Conservation (phyloP, 2,329 filamentous ascomycete species). For the Sphaerulina vaccinii region DNA sequence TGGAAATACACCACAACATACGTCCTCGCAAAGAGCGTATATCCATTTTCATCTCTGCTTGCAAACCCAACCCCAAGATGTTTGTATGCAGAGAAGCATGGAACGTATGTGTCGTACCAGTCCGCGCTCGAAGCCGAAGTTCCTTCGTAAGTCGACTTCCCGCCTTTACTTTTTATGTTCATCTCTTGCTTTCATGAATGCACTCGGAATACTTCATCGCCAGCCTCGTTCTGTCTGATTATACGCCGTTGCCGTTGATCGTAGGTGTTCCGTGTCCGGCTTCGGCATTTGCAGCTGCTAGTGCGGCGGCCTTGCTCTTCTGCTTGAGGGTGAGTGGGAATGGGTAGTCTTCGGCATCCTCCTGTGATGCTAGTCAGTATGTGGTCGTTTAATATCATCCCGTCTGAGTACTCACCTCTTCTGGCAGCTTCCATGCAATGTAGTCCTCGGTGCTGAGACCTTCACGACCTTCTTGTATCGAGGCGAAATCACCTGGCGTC, state of each 20-base stretch:
- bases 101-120: background rate
- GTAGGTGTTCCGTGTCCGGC: constrained; percentile 27
- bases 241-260: constrained; percentile 15
- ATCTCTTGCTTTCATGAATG: too few relatives aligned
- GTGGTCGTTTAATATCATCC: too few relatives aligned
- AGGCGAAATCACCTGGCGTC: constrained; percentile 97
- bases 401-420: constrained; percentile 58
- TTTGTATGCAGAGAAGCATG: background rate
- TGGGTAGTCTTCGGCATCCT: constrained; percentile 78
- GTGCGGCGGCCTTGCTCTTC: constrained; percentile 38
- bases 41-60: constrained; percentile 3
- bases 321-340: constrained; percentile 66
- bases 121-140: background rate
- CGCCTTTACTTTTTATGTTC: constrained; percentile 3
- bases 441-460: constrained; percentile 95
- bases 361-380: constrained; percentile 40
- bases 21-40: background rate
- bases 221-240: too few relatives aligned
- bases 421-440: constrained; percentile 93
- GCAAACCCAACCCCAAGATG: background rate
- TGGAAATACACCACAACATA: background rate
- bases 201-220: too few relatives aligned
- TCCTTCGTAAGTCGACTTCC: background rate
- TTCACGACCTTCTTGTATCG: constrained; percentile 89
- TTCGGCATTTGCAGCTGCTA: background rate